A percentile compares a stretch with the other conserved stretches of the same genome.
Evolutionary conservation across 1,284 basidiomycete species (phyloP).

Genomic region (Xerocomus nothofagi): DNA sequence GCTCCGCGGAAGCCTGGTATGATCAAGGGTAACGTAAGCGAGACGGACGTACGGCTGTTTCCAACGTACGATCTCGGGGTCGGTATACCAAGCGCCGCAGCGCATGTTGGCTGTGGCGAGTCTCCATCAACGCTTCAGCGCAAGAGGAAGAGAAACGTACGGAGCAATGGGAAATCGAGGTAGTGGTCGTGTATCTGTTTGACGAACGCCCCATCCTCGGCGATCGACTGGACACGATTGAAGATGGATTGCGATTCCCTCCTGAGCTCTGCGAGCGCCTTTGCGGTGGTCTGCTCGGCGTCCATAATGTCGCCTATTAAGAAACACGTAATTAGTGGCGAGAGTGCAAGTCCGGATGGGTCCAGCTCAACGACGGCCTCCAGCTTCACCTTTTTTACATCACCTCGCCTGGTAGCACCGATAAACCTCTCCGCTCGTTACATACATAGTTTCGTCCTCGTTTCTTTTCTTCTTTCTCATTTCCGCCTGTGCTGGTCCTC

Average conservation of each 20-base stretch:
- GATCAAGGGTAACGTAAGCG: not conserved
- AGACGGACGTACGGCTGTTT: not conserved
- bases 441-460: constrained; percentile 8
- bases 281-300: not conserved
- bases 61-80: constrained; percentile 60
- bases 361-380: not conserved
- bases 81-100: constrained; percentile 93
- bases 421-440: constrained; percentile 17
- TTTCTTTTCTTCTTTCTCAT: constrained; percentile 3
- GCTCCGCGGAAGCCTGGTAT: constrained; percentile 38
- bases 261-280: constrained; percentile 40
- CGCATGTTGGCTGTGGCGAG: constrained; percentile 79
- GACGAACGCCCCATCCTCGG: constrained; percentile 76
- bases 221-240: constrained; percentile 85
- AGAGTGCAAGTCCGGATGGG: not conserved
- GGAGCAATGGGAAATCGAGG: constrained; percentile 58
- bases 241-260: constrained; percentile 75
- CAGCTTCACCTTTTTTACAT: constrained; percentile 6
- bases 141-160: constrained; percentile 42
- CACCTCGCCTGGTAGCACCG: not conserved
- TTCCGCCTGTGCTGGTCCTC: constrained; percentile 8
- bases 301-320: no score
- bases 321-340: constrained; percentile 11
- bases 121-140: not conserved
- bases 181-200: constrained; percentile 56